Base-by-base conservation (phyloP, 805 yeast genomes). In the Metschnikowia kunwiensis region DNA sequence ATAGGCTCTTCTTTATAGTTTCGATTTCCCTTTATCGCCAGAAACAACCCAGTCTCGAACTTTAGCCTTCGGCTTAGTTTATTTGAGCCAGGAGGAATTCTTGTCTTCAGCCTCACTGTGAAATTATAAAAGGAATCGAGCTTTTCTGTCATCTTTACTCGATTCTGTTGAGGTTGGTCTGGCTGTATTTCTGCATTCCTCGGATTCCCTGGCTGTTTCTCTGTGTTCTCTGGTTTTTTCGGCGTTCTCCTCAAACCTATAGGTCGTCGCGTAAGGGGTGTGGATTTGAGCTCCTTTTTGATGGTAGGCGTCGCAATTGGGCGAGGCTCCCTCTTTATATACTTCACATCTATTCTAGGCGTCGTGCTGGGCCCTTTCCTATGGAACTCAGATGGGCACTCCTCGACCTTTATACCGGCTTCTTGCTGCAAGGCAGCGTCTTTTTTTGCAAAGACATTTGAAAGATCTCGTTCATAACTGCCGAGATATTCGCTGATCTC, bases 381-480 rank as follows among this genome's bases (percentile, higher is more conserved):
- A n/a, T n/a, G n/a, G n/a, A n/a, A n/a, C n/a, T n/a, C n/a, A n/a
- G n/a, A n/a, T n/a, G n/a, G n/a, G n/a, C n/a, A n/a, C n/a, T n/a
- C n/a, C n/a, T 6, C 26, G 13, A 24, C 14, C 14, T 24, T n/a
- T 26, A 18, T 15, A 15, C 17, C 19, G 3, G 28, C n/a, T 20
- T 25, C 34, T 14, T 9, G 7, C 16, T 26, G 20, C 14, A 32
- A 30, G 3, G 36, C 20, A n/a, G 13, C 8, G 2, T 33, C 34
- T 11, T 33, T 24, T 16, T 42, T 38, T 9, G 30, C 32, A 36
- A 51, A 46, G 24, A 49, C 34, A 12, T 36, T 48, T 3, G 65
- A 53, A 4, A 70, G 51, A 47, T 72, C 74, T 26, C 75, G 47
- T 40, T 61, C 68, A 39, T 51, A 63, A 9, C 47, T 47, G 4